Conservation (phyloP, 1,139 yeast genomes). For the Sugiyamaella pinicola region DNA sequence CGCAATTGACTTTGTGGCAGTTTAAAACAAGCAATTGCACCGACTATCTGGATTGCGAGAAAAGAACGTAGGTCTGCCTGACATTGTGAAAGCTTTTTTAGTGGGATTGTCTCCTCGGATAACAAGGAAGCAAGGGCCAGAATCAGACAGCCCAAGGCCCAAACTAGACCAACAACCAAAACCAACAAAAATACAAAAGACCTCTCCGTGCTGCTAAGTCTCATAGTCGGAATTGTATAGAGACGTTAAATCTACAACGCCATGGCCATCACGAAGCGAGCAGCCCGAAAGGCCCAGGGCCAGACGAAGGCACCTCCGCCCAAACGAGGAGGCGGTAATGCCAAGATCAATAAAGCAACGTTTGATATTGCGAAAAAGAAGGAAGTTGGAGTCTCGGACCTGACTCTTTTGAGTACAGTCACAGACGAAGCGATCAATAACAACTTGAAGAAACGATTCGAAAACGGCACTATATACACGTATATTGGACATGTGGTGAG, state of each 20-base stretch:
- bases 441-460: slow-evolving; percentile 83
- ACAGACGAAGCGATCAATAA: slow-evolving; percentile 93
- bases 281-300: slow-evolving; percentile 65
- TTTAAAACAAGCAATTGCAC: too few species aligned
- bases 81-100: too few species aligned
- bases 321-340: slow-evolving; percentile 52
- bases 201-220: too few species aligned
- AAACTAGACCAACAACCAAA: too few species aligned
- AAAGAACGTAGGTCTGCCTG: too few species aligned
- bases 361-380: slow-evolving; percentile 87
- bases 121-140: neutral
- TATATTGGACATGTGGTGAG: slow-evolving; percentile 46
- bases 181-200: neutral
- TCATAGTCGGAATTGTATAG: neutral
- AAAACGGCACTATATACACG: slow-evolving; percentile 80
- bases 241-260: neutral
- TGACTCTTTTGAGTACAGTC: slow-evolving; percentile 84
- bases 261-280: slow-evolving; percentile 80
- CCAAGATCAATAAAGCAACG: slow-evolving; percentile 78
- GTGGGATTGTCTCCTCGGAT: neutral
- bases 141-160: too few species aligned
- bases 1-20: neutral
- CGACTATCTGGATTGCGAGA: too few species aligned
- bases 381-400: slow-evolving; percentile 96
- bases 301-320: slow-evolving; percentile 51